These are phyloP conservation scores for Camellia sinensis DNA, from an alignment of 148 eudicot species.

Conservation along the genomic window DNA sequence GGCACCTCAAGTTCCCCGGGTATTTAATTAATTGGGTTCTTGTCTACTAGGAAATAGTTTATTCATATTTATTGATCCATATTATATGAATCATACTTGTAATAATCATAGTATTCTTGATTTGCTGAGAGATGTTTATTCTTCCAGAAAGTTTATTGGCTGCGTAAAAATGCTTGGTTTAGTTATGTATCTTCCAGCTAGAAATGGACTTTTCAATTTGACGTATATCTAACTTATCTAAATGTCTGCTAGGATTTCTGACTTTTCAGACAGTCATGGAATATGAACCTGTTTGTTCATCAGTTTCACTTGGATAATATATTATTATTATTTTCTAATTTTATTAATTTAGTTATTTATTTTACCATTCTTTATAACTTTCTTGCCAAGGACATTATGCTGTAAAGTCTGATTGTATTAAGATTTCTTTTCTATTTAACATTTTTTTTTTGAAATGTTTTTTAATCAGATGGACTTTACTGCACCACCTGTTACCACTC, in stretches of 20 bases:
- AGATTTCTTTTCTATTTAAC: slow-evolving; percentile 13
- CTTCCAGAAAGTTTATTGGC: background rate
- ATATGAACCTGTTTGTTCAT: slow-evolving; percentile 1
- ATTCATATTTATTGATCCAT: background rate
- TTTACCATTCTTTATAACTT: background rate
- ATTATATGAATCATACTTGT: background rate
- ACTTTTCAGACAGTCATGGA: background rate
- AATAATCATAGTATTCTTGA: background rate
- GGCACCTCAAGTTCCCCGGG: slow-evolving; percentile 56
- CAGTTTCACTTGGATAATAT: background rate
- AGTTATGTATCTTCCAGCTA: background rate
- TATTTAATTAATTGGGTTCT: slow-evolving; percentile 19
- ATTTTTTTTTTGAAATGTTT: background rate
- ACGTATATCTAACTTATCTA: background rate
- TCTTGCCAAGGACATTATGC: background rate
- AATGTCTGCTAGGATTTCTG: background rate
- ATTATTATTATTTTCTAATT: background rate
- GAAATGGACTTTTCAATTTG: background rate
- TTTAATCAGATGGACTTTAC: slow-evolving; percentile 49
- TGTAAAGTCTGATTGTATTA: slow-evolving; percentile 2
- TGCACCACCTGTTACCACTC: slow-evolving; percentile 51
- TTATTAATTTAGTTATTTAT: background rate
- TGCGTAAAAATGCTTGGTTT: background rate
- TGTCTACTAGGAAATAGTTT: background rate
- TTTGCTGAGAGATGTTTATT: background rate